Base-by-base conservation (phyloP, 2,329 filamentous ascomycete genomes). In the Aspergillus ochraceus region DNA sequence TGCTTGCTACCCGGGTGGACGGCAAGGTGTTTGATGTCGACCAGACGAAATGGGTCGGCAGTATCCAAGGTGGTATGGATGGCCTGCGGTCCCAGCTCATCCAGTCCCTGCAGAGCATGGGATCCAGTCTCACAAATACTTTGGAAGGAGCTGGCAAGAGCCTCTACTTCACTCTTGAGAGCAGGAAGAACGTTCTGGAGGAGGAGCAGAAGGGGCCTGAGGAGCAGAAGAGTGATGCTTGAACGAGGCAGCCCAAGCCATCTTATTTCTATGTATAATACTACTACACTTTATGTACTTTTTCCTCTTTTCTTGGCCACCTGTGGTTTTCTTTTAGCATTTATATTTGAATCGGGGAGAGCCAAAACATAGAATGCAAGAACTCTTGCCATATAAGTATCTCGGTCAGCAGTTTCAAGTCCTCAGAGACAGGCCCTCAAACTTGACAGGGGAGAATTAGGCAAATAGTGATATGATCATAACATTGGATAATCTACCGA, bases 141-240 rank as follows among this genome's bases (percentile, higher is more conserved):
- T 79, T 99, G 68, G 92, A 97, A 75, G 88, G 90, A 57, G 87
- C 90, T 52, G 84, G 88, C 61, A 91, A 89, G 82, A 93, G 86
- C 72, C 74, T 99, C 68, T 98, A 94, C 83, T 83, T 97, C 63
- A 91, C 94, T 12, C 80, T 99, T 70, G 94, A 98, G 81, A 87
- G 90, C 52, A 83, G 94, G 74, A 87, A 88, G 77, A 86, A 82
- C 52, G 89, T 94, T 79, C 76, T 99, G 74, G 92, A 97, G 71
- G 90, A 93, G 67, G 88, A 91, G 66, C 72, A 74, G 70, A 78
- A 75, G 62, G 71, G 67, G 19, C 67, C 69, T 24, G 68, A 65
- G 56, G 68, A 61, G 54, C 67, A 68, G 24, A 70, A 77, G 69
- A 70, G 60, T 54, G 74, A 76, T 53, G 71, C 69, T 54, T 72